Evolutionary conservation across 257 asterid genomes (phyloP).

Genomic region (Solanum etuberosum): DNA sequence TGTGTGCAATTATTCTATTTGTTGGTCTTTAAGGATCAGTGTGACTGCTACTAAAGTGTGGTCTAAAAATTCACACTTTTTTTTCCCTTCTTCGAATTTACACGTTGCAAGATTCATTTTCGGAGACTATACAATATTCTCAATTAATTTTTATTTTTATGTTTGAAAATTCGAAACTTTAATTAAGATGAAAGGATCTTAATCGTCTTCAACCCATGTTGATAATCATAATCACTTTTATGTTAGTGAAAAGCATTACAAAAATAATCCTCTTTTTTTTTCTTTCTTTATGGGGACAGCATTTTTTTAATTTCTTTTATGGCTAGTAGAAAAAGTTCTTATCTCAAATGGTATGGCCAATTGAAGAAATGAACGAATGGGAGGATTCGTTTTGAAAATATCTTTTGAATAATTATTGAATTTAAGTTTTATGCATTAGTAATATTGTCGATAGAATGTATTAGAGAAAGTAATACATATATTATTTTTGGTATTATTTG

Average conservation of each 20-base stretch:
- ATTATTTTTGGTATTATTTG: too few species aligned
- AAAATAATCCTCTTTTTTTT: neutral
- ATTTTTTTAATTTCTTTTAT: neutral
- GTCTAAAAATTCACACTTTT: neutral
- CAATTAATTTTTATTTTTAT: neutral
- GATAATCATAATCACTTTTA: neutral
- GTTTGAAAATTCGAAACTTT: rapidly evolving
- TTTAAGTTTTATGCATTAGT: neutral
- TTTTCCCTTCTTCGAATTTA: neutral
- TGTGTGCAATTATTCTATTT: neutral
- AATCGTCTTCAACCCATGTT: neutral
- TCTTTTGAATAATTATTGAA: neutral
- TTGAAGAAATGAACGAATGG: neutral
- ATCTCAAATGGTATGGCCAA: neutral
- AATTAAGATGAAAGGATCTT: neutral
- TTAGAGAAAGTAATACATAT: neutral
- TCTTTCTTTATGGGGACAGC: neutral
- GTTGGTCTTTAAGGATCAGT: neutral
- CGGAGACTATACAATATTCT: neutral
- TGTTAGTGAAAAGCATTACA: neutral
- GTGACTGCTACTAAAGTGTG: neutral
- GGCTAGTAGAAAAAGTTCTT: neutral
- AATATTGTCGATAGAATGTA: too few species aligned
- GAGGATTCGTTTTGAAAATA: neutral
- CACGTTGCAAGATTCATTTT: neutral